Evolutionary conservation across 1,139 yeast species (phyloP).

Genomic region (Hemisphaericaspora xylanilytica): DNA sequence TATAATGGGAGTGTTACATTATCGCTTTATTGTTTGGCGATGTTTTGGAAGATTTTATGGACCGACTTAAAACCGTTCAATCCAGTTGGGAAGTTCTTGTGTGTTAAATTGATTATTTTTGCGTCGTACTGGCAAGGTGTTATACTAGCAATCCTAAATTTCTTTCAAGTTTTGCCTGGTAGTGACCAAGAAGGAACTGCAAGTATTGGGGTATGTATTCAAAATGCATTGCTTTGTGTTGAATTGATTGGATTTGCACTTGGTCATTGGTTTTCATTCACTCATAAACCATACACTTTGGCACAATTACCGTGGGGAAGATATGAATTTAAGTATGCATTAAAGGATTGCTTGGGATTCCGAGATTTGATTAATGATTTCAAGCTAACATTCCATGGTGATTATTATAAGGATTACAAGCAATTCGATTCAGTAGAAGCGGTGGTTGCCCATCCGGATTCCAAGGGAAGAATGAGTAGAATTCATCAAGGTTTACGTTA

Average conservation of each 20-base stretch:
- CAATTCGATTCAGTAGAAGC: conserved; percentile 82
- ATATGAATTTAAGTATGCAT: conserved; percentile 55
- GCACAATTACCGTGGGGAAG: conserved; percentile 66
- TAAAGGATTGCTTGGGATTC: conserved; percentile 73
- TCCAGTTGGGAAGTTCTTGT: conserved; percentile 89
- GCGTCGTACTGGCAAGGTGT: conserved; percentile 98
- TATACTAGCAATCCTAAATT: conserved; percentile 58
- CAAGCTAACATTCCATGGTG: conserved; percentile 68
- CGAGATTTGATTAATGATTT: conserved; percentile 79
- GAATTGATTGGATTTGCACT: conserved; percentile 85
- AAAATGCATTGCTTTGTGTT: conserved; percentile 75
- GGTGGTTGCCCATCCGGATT: conserved; percentile 63
- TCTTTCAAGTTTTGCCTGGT: conserved; percentile 49
- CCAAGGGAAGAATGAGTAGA: conserved; percentile 65
- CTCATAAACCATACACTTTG: conserved; percentile 68
- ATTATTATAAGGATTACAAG: conserved; percentile 69
- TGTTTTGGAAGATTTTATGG: conserved; percentile 89
- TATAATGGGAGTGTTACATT: too few species aligned
- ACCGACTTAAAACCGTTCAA: conserved; percentile 73
- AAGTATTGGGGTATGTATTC: conserved; percentile 58
- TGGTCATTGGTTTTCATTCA: conserved; percentile 85
- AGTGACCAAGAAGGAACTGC: conserved; percentile 23
- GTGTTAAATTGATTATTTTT: conserved; percentile 89
- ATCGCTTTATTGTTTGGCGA: conserved; percentile 80
- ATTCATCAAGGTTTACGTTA: conserved; percentile 84